Evolutionary conservation across 2,329 filamentous ascomycete genomes (phyloP), one percentile per base, ranked within the genome.

Genomic region (Neonectria ditissima): DNA sequence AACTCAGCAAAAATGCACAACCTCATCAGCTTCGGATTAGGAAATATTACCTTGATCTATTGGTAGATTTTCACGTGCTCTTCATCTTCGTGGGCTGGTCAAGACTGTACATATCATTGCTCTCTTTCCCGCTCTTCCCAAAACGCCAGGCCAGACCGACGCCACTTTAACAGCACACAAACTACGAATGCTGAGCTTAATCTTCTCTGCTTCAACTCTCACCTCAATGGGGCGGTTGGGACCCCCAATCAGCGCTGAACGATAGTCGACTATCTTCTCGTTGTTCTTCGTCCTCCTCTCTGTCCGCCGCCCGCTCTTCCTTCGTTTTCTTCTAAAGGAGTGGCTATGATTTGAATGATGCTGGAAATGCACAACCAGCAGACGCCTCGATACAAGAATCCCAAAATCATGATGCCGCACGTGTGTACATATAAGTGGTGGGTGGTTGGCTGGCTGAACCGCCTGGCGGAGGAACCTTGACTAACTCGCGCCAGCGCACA

Each of bases 91-190:
- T 68, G 63, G 63, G 70, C 55, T 62, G 66, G 62, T 73, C 62
- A 59, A 69, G 63, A 70, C 61, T 72, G 65, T 72, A 76, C 73
- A 76, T 69, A 69, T 69, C 69, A 75, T 70, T 68, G 69, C 70
- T 65, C 62, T 72, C 73, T 74, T 76, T 70, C 68, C 69, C 63
- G 65, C 62, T 72, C 73, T 70, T 71, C 67, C 73, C 57, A 26
- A 65, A 78, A 78, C 76, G 76, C 76, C 76, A 70, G 60, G 67
- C 72, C 68, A 70, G 67, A 73, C 65, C 63, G 61, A 70, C 71
- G 70, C 73, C 75, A 57, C 71, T 67, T 73, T 61, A 57, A 63
- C 54, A 67, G 57, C 62, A 67, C 62, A 60, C 64, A 69, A 24
- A 55, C 63, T 63, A 59, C 65, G 65, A 62, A 71, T 73, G 69